These are phyloP conservation scores for Verticillium zaregamsianum DNA, from an alignment of 2,329 filamentous ascomycete genomes.

Conservation along the genomic window DNA sequence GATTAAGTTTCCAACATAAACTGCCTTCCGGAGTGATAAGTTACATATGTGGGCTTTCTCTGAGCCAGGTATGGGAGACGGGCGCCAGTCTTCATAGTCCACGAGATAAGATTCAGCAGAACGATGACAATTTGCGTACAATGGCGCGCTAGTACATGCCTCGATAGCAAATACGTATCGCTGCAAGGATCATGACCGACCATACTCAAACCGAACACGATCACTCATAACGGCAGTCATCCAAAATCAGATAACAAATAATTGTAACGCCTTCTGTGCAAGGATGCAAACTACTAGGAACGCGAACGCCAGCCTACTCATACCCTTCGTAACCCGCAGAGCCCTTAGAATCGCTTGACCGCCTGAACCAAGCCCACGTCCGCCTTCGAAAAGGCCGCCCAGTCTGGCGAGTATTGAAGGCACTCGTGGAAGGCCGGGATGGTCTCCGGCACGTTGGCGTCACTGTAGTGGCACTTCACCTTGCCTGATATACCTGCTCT, in stretches of 20 bases:
- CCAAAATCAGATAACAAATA: neutral
- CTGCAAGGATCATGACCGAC: no score
- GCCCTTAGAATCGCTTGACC: conserved; percentile 1
- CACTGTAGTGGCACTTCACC: conserved; percentile 81
- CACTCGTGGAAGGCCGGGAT: conserved; percentile 86
- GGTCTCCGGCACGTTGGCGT: conserved; percentile 65
- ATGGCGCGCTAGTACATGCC: no score
- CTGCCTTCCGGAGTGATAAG: no score
- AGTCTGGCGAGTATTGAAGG: conserved; percentile 69
- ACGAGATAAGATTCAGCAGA: no score
- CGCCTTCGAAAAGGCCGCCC: conserved; percentile 72
- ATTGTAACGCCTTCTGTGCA: neutral
- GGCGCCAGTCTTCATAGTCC: no score
- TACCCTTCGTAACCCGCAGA: neutral
- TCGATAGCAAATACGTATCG: no score
- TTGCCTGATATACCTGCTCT: conserved; percentile 49
- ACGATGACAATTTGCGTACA: no score
- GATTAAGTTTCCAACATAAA: no score
- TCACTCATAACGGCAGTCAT: no score
- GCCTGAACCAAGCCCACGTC: conserved; percentile 7
- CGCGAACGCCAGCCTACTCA: neutral
- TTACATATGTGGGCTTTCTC: no score
- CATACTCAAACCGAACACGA: no score
- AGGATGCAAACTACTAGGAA: neutral
- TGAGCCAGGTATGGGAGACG: no score